Evolutionary conservation across 1,284 basidiomycete genomes (phyloP).

Genomic region (Malassezia vespertilionis): DNA sequence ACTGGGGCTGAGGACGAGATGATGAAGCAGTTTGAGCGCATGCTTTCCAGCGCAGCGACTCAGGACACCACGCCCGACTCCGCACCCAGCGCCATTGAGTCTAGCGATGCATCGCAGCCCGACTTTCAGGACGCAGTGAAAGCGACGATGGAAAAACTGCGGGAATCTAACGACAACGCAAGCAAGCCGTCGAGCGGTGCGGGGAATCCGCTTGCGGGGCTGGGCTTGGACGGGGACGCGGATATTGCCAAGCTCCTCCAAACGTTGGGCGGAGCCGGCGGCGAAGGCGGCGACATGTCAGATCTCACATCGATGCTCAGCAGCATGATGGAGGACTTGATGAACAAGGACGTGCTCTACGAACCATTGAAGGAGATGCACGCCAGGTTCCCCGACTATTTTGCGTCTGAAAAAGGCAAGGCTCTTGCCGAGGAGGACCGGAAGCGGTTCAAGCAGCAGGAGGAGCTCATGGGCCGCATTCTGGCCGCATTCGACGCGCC

Average conservation of each 20-base stretch:
- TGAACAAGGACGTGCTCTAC: constrained; percentile 85
- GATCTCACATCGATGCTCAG: constrained; percentile 65
- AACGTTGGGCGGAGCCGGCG: constrained; percentile 41
- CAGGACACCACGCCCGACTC: constrained; percentile 1
- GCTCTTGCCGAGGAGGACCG: constrained; percentile 57
- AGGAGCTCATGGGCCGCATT: constrained; percentile 58
- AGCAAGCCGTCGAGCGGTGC: constrained; percentile 27
- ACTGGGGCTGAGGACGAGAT: constrained; percentile 35
- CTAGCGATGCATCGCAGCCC: constrained; percentile 23
- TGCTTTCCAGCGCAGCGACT: constrained; percentile 28
- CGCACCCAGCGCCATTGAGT: neutral
- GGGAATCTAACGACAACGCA: constrained; percentile 51
- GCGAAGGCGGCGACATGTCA: constrained; percentile 36
- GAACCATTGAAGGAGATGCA: constrained; percentile 70
- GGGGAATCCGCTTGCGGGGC: constrained; percentile 49
- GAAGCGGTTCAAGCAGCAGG: constrained; percentile 61
- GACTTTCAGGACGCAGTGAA: constrained; percentile 67
- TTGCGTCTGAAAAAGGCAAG: constrained; percentile 50
- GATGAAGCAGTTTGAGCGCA: constrained; percentile 44
- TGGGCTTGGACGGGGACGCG: constrained; percentile 48
- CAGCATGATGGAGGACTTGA: constrained; percentile 81
- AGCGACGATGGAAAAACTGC: constrained; percentile 68
- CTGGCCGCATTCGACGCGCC: constrained; percentile 64
- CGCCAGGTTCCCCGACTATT: constrained; percentile 61
- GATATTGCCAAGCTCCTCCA: constrained; percentile 45